Evolutionary conservation across 148 eudicot species (phyloP).

Genomic region (Fagopyrum homotropicum): DNA sequence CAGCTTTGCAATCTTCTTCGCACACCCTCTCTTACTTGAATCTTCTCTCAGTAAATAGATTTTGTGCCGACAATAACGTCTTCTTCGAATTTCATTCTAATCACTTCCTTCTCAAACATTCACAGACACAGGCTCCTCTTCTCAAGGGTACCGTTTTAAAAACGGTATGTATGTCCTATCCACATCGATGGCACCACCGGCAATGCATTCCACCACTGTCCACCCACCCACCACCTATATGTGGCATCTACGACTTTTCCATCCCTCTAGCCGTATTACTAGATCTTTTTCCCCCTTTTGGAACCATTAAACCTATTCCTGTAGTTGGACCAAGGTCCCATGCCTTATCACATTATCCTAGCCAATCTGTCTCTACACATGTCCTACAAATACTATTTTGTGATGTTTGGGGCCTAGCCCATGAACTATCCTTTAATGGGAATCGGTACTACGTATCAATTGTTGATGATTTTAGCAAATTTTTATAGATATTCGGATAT

Average conservation of each 20-base stretch:
- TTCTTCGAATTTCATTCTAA: background rate
- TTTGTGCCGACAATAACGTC: background rate
- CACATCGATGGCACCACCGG: background rate
- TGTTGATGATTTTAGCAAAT: no score
- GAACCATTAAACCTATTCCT: background rate
- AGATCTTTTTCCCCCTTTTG: no score
- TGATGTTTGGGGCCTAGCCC: no score
- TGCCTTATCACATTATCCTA: background rate
- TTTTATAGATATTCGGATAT: no score
- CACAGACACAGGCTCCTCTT: background rate
- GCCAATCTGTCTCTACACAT: no score
- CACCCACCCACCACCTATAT: background rate
- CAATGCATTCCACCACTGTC: background rate
- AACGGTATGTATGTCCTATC: background rate
- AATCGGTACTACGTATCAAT: no score
- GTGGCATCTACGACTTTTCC: background rate
- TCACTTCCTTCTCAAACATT: background rate
- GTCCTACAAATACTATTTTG: no score
- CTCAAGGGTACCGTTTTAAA: background rate
- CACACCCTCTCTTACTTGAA: background rate
- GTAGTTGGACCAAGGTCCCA: background rate
- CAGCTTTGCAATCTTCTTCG: background rate
- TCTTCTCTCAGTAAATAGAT: background rate
- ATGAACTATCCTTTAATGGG: no score
- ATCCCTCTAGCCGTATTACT: background rate